Percentiles rank a stretch among this genome's conserved stretches.
phyloP scores from a whole-genome alignment of 495 filamentous ascomycete species.

The Neohortaea acidophila region DNA sequence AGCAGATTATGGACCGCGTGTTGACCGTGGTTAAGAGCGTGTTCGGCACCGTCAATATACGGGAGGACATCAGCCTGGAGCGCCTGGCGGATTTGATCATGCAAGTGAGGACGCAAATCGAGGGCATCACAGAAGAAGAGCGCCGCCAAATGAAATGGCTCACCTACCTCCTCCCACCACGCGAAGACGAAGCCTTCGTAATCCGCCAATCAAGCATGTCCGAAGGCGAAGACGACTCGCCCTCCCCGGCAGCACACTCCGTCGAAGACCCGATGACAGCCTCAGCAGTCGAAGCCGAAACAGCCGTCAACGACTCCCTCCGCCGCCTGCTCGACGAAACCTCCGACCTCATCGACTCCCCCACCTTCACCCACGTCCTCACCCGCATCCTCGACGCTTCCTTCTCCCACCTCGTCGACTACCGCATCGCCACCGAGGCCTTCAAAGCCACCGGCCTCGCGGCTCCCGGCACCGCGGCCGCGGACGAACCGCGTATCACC shows the following conservation, averaged over 20 bases:
- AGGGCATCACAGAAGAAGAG: constrained; percentile 53
- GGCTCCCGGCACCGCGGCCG: constrained; percentile 20
- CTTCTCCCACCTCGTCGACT: constrained; percentile 66
- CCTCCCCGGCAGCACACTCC: constrained; percentile 13
- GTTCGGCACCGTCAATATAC: constrained; percentile 71
- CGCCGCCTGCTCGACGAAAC: constrained; percentile 90
- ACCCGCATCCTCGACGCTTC: constrained; percentile 74
- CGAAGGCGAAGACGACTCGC: constrained; percentile 46
- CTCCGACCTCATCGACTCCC: constrained; percentile 87
- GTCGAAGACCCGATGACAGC: constrained; percentile 3
- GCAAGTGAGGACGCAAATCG: constrained; percentile 67
- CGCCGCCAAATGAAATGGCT: constrained; percentile 50
- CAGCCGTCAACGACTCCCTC: constrained; percentile 42
- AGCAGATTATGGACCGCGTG: constrained; percentile 61
- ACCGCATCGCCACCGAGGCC: constrained; percentile 58
- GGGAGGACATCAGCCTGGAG: constrained; percentile 69
- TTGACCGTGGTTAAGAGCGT: constrained; percentile 66
- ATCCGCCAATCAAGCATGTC: constrained; percentile 50
- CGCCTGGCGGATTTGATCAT: constrained; percentile 62
- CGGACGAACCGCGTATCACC: constrained; percentile 22
- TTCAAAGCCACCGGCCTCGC: constrained; percentile 46
- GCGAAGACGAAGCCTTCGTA: constrained; percentile 61
- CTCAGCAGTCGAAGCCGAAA: constrained; percentile 10
- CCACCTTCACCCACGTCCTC: constrained; percentile 67
- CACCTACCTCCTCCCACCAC: constrained; percentile 64